Evolutionary conservation across 2,329 filamentous ascomycete species (phyloP).

Genomic region (Trichoderma koningiopsis): DNA sequence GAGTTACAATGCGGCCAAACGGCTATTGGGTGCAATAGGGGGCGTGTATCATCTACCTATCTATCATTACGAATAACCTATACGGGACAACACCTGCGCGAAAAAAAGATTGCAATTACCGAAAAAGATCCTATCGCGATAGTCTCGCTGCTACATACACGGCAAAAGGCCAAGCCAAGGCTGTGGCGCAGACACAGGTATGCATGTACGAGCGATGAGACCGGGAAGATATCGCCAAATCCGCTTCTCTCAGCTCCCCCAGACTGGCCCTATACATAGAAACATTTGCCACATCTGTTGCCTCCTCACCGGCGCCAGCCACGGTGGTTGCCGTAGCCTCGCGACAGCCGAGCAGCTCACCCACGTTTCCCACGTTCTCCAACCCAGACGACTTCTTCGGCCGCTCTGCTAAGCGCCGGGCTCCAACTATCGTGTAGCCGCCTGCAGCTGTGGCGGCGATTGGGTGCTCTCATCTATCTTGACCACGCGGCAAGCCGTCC

Average conservation of each 20-base stretch:
- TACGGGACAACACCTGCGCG: background rate
- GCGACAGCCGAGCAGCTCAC: background rate
- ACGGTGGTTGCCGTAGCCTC: background rate
- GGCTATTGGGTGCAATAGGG: background rate
- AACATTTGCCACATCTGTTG: background rate
- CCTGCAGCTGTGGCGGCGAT: slow-evolving; percentile 35
- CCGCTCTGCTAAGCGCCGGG: background rate
- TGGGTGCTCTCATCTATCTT: slow-evolving; percentile 48
- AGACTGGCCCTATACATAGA: background rate
- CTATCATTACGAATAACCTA: background rate
- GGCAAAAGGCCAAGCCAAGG: background rate
- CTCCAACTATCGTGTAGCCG: background rate
- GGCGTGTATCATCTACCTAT: background rate
- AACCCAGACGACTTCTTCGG: background rate
- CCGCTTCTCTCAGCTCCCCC: background rate
- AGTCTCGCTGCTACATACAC: background rate
- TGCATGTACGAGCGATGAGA: background rate
- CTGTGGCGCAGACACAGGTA: background rate
- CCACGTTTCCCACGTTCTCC: background rate
- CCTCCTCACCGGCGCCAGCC: background rate
- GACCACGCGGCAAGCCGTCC: slow-evolving; percentile 60
- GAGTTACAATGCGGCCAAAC: background rate
- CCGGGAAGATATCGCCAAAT: background rate
- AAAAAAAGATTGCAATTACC: background rate
- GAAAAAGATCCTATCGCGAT: background rate